Percentiles rank a stretch among this genome's conserved stretches.
These are phyloP conservation scores for Sambucus nigra DNA, from an alignment of 129 eudicot genomes.

Conservation along the genomic window DNA sequence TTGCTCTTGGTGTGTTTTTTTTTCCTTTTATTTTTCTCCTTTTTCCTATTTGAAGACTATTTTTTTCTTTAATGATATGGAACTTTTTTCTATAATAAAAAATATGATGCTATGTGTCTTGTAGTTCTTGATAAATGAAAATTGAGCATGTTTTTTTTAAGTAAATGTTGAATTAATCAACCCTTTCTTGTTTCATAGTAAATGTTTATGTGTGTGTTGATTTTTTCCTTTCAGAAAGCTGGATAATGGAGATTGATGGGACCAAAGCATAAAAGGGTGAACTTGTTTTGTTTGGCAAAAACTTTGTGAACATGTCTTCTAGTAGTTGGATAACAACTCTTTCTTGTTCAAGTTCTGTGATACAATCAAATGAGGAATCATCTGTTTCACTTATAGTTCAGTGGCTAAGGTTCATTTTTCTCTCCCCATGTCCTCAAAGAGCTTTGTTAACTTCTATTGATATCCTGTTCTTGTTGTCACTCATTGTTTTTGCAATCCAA, in stretches of 20 bases:
- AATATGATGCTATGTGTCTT: no score
- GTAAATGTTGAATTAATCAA: no score
- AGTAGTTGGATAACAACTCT: constrained; percentile 47
- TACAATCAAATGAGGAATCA: constrained; percentile 17
- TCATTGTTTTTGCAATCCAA: constrained; percentile 32
- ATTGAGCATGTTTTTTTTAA: no score
- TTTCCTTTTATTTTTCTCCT: no score
- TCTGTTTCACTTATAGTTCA: constrained; percentile 29
- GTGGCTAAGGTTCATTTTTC: constrained; percentile 55
- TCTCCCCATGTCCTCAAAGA: constrained; percentile 83
- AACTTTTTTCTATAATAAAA: no score
- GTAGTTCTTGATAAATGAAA: no score
- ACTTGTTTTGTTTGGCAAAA: not conserved
- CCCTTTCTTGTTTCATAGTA: no score
- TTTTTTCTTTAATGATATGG: no score
- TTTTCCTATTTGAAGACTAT: no score
- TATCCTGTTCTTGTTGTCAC: constrained; percentile 36
- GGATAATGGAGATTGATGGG: constrained; percentile 9
- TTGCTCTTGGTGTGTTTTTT: no score
- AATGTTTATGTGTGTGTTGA: no score
- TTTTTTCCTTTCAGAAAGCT: constrained; percentile 10
- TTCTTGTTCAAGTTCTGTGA: constrained; percentile 51
- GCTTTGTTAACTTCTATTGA: constrained; percentile 47
- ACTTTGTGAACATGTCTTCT: constrained; percentile 23
- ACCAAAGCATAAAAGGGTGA: not conserved